Evolutionary conservation across 208 protist species (phyloP).

Genomic region (Wallacemonas sp.): DNA sequence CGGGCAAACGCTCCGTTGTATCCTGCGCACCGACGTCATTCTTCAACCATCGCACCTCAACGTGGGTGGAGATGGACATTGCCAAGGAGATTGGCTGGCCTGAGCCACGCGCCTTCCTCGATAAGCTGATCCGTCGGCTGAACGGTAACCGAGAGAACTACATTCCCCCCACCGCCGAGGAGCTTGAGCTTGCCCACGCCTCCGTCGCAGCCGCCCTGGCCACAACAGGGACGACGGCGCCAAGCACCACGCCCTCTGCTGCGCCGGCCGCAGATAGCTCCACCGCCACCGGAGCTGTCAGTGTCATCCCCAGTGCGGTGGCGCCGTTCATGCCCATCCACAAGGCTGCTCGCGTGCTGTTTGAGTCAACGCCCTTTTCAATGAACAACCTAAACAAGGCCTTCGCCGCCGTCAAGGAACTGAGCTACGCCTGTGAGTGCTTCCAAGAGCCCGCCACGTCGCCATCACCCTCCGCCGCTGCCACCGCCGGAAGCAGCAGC

Average conservation of each 20-base stretch:
- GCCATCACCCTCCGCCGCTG: neutral
- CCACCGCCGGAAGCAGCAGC: neutral
- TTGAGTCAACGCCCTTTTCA: conserved; percentile 67
- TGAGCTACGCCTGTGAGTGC: conserved; percentile 57
- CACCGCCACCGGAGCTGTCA: neutral
- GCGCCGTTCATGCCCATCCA: conserved; percentile 37
- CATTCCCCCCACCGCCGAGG: conserved; percentile 37
- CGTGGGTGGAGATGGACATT: conserved; percentile 53
- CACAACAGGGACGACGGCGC: neutral
- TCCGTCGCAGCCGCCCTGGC: neutral
- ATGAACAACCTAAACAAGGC: conserved; percentile 58
- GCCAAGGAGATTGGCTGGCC: conserved; percentile 40
- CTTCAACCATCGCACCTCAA: conserved; percentile 55
- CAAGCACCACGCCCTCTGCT: neutral
- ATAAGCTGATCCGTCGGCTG: conserved; percentile 69
- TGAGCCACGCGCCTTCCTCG: conserved; percentile 64
- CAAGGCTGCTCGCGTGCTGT: conserved; percentile 40
- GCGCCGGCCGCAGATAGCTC: neutral
- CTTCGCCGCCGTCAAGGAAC: conserved; percentile 74
- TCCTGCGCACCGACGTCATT: conserved; percentile 50
- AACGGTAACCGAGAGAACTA: conserved; percentile 68
- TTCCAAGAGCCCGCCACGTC: neutral
- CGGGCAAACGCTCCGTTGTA: conserved; percentile 61
- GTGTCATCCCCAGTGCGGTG: neutral
- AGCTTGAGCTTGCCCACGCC: neutral